These are phyloP conservation scores for Clarireedia monteithiana DNA, from an alignment of 2,329 filamentous ascomycete species.

Conservation along the genomic window DNA sequence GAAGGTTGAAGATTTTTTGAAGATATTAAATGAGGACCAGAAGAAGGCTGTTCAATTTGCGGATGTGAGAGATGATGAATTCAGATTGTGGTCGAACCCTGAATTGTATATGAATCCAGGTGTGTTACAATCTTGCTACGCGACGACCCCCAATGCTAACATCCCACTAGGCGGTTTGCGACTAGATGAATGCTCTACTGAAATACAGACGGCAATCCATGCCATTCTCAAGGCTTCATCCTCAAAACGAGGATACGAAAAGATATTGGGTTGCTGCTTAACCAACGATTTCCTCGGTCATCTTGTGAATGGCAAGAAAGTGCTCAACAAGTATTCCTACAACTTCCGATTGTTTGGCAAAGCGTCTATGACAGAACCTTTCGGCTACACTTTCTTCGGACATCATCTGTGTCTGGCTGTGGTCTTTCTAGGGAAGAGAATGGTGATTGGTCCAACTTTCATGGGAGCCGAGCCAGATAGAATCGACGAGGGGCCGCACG, in stretches of 20 bases:
- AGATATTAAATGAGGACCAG: conserved; percentile 17
- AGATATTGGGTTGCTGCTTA: conserved; percentile 23
- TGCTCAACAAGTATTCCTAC: conserved; percentile 26
- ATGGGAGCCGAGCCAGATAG: conserved; percentile 71
- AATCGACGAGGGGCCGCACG: conserved; percentile 26
- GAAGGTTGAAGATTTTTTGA: conserved; percentile 15
- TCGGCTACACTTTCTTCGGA: conserved; percentile 46
- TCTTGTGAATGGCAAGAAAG: conserved; percentile 23
- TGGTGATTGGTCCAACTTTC: conserved; percentile 67
- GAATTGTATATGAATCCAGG: conserved; percentile 27
- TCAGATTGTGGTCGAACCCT: conserved; percentile 27
- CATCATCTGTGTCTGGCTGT: conserved; percentile 70
- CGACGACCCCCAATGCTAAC: neutral
- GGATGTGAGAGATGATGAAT: conserved; percentile 24
- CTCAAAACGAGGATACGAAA: conserved; percentile 22
- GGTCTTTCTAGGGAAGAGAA: conserved; percentile 57
- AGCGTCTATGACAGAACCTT: conserved; percentile 19
- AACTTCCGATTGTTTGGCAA: conserved; percentile 25
- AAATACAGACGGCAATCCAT: conserved; percentile 22
- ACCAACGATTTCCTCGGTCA: conserved; percentile 26
- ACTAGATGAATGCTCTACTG: conserved; percentile 20
- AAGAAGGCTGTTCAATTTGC: conserved; percentile 19
- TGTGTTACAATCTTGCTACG: neutral
- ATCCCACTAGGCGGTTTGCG: conserved; percentile 20
- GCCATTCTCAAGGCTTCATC: conserved; percentile 21